Evolutionary conservation across 305 asterid species (phyloP), one percentile per base, ranked within the genome.

Genomic region (Coffea humblotiana): DNA sequence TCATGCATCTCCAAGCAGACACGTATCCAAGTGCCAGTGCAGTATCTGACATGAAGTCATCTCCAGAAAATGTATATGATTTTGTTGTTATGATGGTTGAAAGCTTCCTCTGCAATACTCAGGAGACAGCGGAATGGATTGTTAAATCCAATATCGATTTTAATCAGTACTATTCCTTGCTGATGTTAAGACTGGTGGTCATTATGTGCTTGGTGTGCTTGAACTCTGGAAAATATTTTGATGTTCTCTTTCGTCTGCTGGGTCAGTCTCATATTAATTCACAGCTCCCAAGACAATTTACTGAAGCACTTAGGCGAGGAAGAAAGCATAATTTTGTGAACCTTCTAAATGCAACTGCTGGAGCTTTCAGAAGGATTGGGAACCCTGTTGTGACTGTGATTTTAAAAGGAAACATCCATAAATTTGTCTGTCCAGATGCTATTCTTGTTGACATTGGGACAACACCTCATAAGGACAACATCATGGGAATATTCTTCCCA

Each of bases 341-440:
- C 73, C 71, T 82, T 74, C 0, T 37, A 27, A 60, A 66, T 61
- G 79, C 79, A n/a, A 76, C 87, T 71, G 90, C 90, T 14, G 82
- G 70, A 80, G 98, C 97, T 11, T 86, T 92, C 79, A 82, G 83
- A 77, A 72, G 25, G 56, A 51, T 86, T 8, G 87, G 87, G 37
- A 88, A 90, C 84, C 95, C 94, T 66, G 74, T 90, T 48, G 85
- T 91, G 52, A 74, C 88, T 79, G 89, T 89, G 19, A 75, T 71
- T 56, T 18, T 60, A 2, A 21, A 10, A 21, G 65, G 27, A 58
- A 21, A 58, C 6, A 19, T 58, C 23, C 27, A 9, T 2, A 58
- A 58, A 58, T 21, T 58, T 19, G 27, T 58, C 3, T 58, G 29
- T 58, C 27, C 65, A 6, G 27, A 21, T 58, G 29, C 65, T 58